A percentile compares a stretch with the other conserved stretches of the same genome.
phyloP scores from a whole-genome alignment of 1,284 basidiomycete genomes.

The Ustanciosporium gigantosporum region DNA sequence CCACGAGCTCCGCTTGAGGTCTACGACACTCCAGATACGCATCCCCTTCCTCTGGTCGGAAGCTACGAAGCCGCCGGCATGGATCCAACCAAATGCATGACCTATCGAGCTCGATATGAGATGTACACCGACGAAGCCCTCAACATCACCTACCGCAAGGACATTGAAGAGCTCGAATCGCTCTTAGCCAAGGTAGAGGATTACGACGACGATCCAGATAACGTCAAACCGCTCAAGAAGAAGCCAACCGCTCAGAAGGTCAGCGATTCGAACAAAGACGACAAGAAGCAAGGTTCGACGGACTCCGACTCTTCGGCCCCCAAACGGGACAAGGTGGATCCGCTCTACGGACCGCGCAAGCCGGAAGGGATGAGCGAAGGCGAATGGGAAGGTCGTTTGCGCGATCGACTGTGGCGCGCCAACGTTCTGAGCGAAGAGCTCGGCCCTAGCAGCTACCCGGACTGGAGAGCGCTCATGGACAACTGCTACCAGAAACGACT shows the following conservation, averaged over 20 bases:
- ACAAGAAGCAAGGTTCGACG: neutral
- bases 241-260: conserved; percentile 3
- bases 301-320: neutral
- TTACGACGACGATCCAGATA: conserved; percentile 59
- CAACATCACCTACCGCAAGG: conserved; percentile 57
- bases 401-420: conserved; percentile 52
- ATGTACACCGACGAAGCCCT: conserved; percentile 61
- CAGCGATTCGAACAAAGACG: neutral
- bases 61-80: conserved; percentile 53
- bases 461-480: conserved; percentile 60
- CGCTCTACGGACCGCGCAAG: conserved; percentile 51
- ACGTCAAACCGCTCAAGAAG: conserved; percentile 45
- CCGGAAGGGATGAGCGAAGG: conserved; percentile 44
- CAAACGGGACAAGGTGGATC: conserved; percentile 42
- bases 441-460: conserved; percentile 51
- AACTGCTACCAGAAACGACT: conserved; percentile 55
- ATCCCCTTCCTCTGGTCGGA: conserved; percentile 57
- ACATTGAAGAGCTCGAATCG: conserved; percentile 44
- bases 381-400: conserved; percentile 55
- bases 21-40: conserved; percentile 56
- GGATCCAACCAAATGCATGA: conserved; percentile 57
- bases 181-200: conserved; percentile 38
- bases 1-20: conserved; percentile 46
- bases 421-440: conserved; percentile 52
- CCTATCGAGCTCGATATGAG: conserved; percentile 53